These are phyloP conservation scores for Cyclanthera cordifolia DNA, from an alignment of 306 rosid genomes.

Conservation along the genomic window DNA sequence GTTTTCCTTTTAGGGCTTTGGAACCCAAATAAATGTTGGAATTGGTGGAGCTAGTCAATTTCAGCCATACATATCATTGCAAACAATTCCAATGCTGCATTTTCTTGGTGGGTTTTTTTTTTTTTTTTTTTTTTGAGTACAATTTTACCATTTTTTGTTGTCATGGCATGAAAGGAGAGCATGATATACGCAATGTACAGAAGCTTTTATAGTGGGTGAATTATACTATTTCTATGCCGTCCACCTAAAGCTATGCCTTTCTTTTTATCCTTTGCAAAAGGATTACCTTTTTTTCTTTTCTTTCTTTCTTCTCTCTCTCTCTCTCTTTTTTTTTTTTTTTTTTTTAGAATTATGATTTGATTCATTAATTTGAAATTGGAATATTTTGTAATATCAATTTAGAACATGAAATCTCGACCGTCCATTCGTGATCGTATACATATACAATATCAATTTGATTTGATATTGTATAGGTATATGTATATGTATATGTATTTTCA, in stretches of 20 bases:
- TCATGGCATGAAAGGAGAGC: neutral
- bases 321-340: neutral
- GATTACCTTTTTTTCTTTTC: neutral
- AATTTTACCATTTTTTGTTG: too few species aligned
- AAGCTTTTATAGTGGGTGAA: too few species aligned
- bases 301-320: neutral
- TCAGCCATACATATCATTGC: neutral
- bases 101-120: neutral
- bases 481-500: too few species aligned
- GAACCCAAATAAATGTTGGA: neutral
- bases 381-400: neutral
- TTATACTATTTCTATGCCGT: too few species aligned
- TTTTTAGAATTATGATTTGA: neutral
- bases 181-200: neutral
- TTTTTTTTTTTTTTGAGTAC: too few species aligned
- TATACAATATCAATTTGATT: too few species aligned
- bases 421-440: too few species aligned
- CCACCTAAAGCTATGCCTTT: neutral
- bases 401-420: neutral
- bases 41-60: neutral
- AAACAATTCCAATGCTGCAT: neutral
- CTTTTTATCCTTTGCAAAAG: neutral
- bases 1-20: neutral
- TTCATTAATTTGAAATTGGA: neutral
- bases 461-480: too few species aligned